Conservation (phyloP, 1,139 yeast genomes). For the Chernovozyma aurita region DNA sequence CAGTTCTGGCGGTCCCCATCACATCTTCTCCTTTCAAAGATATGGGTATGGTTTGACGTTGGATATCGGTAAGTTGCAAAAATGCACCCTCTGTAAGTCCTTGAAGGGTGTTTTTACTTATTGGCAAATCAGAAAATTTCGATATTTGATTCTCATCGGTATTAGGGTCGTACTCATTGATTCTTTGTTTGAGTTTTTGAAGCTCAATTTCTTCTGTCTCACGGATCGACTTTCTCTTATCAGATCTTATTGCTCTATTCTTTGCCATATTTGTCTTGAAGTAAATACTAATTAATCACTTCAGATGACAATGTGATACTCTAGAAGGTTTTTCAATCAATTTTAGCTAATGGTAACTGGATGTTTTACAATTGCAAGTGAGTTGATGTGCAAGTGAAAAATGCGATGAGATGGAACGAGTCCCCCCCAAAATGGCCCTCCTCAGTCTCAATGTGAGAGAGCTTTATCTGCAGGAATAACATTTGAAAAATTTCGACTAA, state of each 20-base stretch:
- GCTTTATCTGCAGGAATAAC: too few relatives aligned
- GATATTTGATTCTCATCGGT: constrained; percentile 24
- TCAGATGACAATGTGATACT: too few relatives aligned
- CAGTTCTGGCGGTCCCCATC: constrained; percentile 92
- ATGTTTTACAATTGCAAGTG: too few relatives aligned
- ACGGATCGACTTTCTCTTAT: constrained; percentile 16
- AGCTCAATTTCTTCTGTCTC: constrained; percentile 43
- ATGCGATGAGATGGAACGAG: too few relatives aligned
- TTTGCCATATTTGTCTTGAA: not conserved
- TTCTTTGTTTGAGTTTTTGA: constrained; percentile 38
- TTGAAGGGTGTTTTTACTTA: constrained; percentile 57
- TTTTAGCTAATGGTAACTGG: too few relatives aligned
- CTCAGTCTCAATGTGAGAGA: too few relatives aligned
- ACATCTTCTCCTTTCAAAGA: constrained; percentile 81
- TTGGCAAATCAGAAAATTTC: constrained; percentile 68
- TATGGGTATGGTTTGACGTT: constrained; percentile 69
- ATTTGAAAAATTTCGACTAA: too few relatives aligned
- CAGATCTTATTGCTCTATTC: not conserved
- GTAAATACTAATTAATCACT: too few relatives aligned
- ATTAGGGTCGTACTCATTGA: constrained; percentile 48
- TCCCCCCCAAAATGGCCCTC: too few relatives aligned
- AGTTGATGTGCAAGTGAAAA: too few relatives aligned
- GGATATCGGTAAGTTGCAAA: constrained; percentile 80
- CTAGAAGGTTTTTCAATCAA: too few relatives aligned
- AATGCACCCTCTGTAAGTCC: constrained; percentile 76